Evolutionary conservation across 2,329 filamentous ascomycete genomes (phyloP), one percentile per base, ranked within the genome.

Genomic region (Colletotrichum sp.): DNA sequence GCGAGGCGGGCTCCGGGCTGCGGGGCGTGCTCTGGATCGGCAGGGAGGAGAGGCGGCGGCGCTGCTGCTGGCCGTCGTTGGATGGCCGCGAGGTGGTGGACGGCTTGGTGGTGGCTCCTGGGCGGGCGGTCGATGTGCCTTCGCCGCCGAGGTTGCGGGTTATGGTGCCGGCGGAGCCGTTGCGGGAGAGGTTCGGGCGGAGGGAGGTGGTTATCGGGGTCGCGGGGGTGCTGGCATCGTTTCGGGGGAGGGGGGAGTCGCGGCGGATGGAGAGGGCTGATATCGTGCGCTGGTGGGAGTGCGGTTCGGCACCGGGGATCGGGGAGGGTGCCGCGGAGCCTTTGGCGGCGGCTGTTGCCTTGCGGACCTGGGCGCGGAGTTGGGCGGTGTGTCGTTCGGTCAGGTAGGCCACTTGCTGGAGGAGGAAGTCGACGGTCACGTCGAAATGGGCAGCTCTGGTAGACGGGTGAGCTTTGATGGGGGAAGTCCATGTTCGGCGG

Each of bases 371-470:
- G 24, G 94, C 96, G 79, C 95, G 92, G 64, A 99, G 95, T 83
- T 98, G 95, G 1, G 95, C 94, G 32, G 98, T 91, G 86, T 99
- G 95, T 67, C 95, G 91, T 83, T 99, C 96, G 82, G 97, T 98
- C 8, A 99, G 91, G 91, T 96, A 98, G 84, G 95, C 96, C 78
- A 96, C 96, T 85, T 99, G 96, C 82, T 98, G 95, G 18, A 98
- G 91, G 36, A 99, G 90, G 81, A 99, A 99, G 55, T 95, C 91
- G 74, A 98, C 92, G 30, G 95, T 94, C 24, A 98, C 96, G 77
- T 96, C 91, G 84, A 98, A 98, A 61, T 92, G 89, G 68, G 91
- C 88, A 63, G 95, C 95, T 82, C 94, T 94, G 79, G 10, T 5
- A 18, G 24, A 16, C n/a, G 18, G 26, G 61, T 76, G 24, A 64